Conservation (phyloP, 179 eudicot genomes). For the Spinacia oleracea region DNA sequence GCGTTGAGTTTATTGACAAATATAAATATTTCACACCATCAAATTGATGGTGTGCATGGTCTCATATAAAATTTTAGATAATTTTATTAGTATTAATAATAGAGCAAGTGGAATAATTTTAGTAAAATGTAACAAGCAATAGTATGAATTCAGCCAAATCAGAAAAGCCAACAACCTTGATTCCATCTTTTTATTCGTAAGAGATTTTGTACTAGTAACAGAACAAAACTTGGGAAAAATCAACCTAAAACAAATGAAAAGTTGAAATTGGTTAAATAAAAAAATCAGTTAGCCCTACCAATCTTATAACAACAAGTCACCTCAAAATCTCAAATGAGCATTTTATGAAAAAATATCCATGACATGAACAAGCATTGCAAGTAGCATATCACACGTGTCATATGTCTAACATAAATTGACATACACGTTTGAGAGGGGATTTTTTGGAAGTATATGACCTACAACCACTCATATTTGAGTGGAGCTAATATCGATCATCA, state of each 20-base stretch:
- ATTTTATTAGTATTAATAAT: too few species aligned
- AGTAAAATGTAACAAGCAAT: too few species aligned
- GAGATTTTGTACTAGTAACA: neutral
- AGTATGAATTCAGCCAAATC: too few species aligned
- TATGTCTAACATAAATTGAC: neutral
- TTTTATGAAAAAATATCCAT: neutral
- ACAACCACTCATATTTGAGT: conserved; percentile 18
- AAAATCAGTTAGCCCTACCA: conserved; percentile 2
- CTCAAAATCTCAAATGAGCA: neutral
- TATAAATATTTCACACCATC: too few species aligned
- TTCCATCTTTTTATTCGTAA: neutral
- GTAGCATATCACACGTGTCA: neutral
- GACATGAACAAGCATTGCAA: neutral
- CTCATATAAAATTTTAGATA: too few species aligned
- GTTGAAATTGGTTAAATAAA: neutral
- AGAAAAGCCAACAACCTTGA: too few species aligned
- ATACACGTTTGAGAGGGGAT: conserved; percentile 1
- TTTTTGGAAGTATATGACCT: conserved; percentile 7
- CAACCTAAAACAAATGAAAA: neutral
- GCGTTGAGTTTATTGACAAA: too few species aligned
- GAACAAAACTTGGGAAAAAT: neutral
- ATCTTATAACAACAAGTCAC: neutral
- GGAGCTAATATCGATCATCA: conserved; percentile 22
- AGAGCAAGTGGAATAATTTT: too few species aligned
- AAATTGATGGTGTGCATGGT: too few species aligned